A percentile compares a stretch with the other conserved stretches of the same genome.
Conservation (phyloP, 768 basidiomycete species). For the Lactarius psammicola region DNA sequence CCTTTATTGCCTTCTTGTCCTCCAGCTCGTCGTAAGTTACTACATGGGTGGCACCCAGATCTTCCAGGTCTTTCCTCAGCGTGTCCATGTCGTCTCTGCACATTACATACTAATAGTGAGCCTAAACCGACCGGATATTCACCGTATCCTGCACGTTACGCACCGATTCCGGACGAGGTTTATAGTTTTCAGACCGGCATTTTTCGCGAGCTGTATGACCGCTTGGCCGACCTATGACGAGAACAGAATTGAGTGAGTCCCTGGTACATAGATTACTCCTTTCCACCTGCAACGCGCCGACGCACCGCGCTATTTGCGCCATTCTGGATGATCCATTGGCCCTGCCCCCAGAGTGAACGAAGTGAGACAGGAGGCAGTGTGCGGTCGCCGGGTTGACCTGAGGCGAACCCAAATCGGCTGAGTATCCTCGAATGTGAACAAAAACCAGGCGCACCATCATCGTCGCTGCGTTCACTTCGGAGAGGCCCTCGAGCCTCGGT, state of each 20-base stretch:
- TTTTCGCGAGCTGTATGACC: conserved; percentile 81
- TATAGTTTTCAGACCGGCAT: conserved; percentile 68
- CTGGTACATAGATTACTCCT: background rate
- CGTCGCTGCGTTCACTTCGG: conserved; percentile 68
- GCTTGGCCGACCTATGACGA: conserved; percentile 68
- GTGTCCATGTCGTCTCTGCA: conserved; percentile 52
- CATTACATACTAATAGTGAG: background rate
- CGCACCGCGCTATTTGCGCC: conserved; percentile 81
- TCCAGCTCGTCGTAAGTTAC: conserved; percentile 73
- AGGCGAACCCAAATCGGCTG: background rate
- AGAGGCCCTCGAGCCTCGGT: conserved; percentile 47
- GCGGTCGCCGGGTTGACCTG: conserved; percentile 85
- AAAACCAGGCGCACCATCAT: conserved; percentile 53
- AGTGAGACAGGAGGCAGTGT: conserved; percentile 76
- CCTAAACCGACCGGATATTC: background rate
- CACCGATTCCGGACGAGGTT: conserved; percentile 78
- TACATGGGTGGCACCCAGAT: conserved; percentile 73
- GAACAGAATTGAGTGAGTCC: background rate
- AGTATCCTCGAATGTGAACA: background rate
- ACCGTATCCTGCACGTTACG: conserved; percentile 24
- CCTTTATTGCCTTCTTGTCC: conserved; percentile 48
- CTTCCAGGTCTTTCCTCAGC: conserved; percentile 50
- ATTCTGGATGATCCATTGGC: conserved; percentile 84
- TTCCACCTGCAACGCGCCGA: conserved; percentile 20
- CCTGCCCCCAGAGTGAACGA: conserved; percentile 57